phyloP scores from a whole-genome alignment of 1,284 basidiomycete genomes.

The Fomitopsis betulina region DNA sequence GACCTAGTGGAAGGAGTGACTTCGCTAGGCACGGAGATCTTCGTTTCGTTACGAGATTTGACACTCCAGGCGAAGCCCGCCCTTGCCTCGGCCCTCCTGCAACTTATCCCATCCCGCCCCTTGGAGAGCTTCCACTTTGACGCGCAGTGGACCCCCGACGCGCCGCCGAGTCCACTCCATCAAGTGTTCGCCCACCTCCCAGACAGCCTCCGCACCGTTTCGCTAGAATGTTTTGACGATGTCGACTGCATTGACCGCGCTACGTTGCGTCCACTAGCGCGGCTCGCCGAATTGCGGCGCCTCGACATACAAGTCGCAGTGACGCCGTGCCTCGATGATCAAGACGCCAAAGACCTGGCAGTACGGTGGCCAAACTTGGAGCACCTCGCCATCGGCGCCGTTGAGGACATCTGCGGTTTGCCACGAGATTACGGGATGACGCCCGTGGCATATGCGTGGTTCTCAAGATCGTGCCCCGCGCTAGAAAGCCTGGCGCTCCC shows the following conservation, averaged over 20 bases:
- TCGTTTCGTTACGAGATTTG: conserved; percentile 40
- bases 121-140: conserved; percentile 38
- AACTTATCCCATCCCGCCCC: conserved; percentile 28
- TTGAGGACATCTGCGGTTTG: conserved; percentile 22
- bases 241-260: conserved; percentile 14
- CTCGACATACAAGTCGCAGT: conserved; percentile 39
- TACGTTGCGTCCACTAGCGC: conserved; percentile 28
- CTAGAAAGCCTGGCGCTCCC: conserved; percentile 37
- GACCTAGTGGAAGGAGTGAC: neutral
- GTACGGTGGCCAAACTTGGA: conserved; percentile 35
- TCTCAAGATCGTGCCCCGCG: conserved; percentile 32
- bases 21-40: conserved; percentile 16
- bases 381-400: conserved; percentile 39
- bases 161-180: conserved; percentile 31
- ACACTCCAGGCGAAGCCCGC: conserved; percentile 35
- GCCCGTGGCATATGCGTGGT: conserved; percentile 27
- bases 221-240: conserved; percentile 34
- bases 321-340: conserved; percentile 36
- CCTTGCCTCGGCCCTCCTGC: conserved; percentile 30
- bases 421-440: conserved; percentile 30
- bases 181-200: conserved; percentile 35
- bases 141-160: conserved; percentile 17
- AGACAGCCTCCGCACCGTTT: conserved; percentile 36
- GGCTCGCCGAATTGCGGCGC: conserved; percentile 30
- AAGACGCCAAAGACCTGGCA: conserved; percentile 34